A percentile compares a stretch with the other conserved stretches of the same genome.
Evolutionary conservation across 371 early-diverging fungal genomes (phyloP).

Genomic region (Capniomyces stellatus): DNA sequence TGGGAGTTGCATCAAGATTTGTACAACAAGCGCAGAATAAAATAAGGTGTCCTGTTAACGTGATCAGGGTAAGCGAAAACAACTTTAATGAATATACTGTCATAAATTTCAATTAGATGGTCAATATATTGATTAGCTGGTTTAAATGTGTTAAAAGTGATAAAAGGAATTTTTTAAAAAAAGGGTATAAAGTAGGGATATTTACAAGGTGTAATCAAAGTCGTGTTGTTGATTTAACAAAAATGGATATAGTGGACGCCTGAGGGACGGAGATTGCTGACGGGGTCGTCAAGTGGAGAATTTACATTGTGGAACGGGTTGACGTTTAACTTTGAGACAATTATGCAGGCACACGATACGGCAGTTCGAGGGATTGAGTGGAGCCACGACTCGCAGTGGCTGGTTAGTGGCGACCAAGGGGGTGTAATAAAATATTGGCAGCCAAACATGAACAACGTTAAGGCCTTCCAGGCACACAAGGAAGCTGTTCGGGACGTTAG

Average conservation of each 20-base stretch:
- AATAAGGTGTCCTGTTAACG: slow-evolving; percentile 88
- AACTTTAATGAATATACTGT: background rate
- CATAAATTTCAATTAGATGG: no score
- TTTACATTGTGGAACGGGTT: slow-evolving; percentile 99
- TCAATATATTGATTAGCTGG: no score
- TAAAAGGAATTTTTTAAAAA: no score
- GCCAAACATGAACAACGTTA: slow-evolving; percentile 95
- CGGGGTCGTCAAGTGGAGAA: slow-evolving; percentile 96
- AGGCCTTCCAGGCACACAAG: slow-evolving; percentile 82
- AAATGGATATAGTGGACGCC: slow-evolving; percentile 99
- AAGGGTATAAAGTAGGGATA: no score
- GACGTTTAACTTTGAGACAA: slow-evolving; percentile 99
- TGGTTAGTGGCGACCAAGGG: slow-evolving; percentile 90
- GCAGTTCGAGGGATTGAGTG: slow-evolving; percentile 95
- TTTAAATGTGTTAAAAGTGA: no score
- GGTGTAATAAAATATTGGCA: slow-evolving; percentile 99
- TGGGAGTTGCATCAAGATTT: slow-evolving; percentile 78
- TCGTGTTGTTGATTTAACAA: no score
- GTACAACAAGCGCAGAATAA: slow-evolving; percentile 98
- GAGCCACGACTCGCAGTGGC: slow-evolving; percentile 93
- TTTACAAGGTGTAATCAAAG: no score
- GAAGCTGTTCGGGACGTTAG: slow-evolving; percentile 81
- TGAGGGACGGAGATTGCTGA: slow-evolving; percentile 94
- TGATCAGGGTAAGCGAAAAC: slow-evolving; percentile 47
- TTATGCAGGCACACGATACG: slow-evolving; percentile 93